These are phyloP conservation scores for Tillandsia fasciculata DNA, from an alignment of 176 grass and related monocot genomes.

Conservation along the genomic window DNA sequence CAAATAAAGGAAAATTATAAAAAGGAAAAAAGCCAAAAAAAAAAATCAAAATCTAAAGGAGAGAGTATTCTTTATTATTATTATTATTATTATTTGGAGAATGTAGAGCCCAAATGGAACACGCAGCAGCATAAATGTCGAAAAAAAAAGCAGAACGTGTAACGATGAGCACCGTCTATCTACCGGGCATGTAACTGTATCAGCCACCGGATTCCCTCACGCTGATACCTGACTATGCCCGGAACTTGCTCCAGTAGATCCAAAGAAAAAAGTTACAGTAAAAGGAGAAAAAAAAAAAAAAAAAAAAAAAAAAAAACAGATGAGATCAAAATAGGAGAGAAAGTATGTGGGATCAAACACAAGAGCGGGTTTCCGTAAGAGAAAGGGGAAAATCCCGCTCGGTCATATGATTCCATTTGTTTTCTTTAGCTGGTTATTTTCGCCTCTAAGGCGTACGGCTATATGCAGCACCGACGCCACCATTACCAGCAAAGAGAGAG, in stretches of 20 bases:
- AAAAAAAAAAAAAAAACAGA: neutral
- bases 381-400: neutral
- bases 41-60: too few species aligned
- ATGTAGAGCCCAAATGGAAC: conserved; percentile 5
- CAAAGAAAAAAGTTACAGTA: too few species aligned
- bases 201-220: neutral
- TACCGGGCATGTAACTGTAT: neutral
- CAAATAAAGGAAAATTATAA: too few species aligned
- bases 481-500: too few species aligned
- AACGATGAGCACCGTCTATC: conserved; percentile 3
- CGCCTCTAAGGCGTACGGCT: too few species aligned
- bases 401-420: neutral
- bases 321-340: neutral
- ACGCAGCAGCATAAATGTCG: neutral
- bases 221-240: neutral
- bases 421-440: too few species aligned
- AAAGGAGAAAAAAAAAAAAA: neutral
- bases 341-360: neutral
- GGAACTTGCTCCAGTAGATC: neutral
- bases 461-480: too few species aligned
- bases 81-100: too few species aligned
- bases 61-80: too few species aligned
- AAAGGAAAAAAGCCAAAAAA: too few species aligned
- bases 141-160: neutral
- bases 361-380: neutral